Evolutionary conservation across 2,329 filamentous ascomycete species (phyloP).

Genomic region (Delphinella strobiligena): DNA sequence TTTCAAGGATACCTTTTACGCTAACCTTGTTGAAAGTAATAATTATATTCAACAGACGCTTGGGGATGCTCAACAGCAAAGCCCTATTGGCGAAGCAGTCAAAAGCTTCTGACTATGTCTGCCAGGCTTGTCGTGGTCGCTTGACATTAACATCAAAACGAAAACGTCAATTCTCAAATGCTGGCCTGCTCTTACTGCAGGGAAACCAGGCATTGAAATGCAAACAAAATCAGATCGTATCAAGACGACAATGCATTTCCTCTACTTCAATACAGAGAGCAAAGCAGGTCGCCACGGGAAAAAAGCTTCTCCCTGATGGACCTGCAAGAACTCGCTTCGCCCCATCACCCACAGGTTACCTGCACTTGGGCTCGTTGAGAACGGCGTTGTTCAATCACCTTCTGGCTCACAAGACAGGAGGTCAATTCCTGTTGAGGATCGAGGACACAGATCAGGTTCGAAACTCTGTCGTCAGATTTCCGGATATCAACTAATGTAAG

Average conservation of each 20-base stretch:
- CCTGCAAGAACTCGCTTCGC: constrained; percentile 79
- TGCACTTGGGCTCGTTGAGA: constrained; percentile 82
- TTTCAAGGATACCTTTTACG: too few species aligned
- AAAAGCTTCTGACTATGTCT: background rate
- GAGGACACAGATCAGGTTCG: constrained; percentile 89
- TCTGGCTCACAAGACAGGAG: constrained; percentile 74
- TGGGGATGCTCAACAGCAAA: background rate
- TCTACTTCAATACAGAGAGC: background rate
- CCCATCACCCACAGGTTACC: constrained; percentile 84
- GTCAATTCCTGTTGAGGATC: constrained; percentile 80
- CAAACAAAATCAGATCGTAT: too few species aligned
- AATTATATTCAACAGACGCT: too few species aligned
- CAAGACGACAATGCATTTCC: constrained; percentile 1
- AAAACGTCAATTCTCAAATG: background rate
- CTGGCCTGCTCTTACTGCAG: background rate
- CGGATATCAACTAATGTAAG: constrained; percentile 20
- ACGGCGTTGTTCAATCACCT: constrained; percentile 95
- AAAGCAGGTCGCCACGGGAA: constrained; percentile 1
- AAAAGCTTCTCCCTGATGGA: constrained; percentile 1
- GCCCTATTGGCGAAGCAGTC: background rate
- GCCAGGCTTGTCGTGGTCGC: constrained; percentile 1
- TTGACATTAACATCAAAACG: background rate
- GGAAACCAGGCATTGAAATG: background rate
- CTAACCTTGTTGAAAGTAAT: too few species aligned
- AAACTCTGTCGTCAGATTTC: background rate